Evolutionary conservation across 2,329 filamentous ascomycete genomes (phyloP), one percentile per base, ranked within the genome.

Genomic region (Aspergillus pseudoterreus): DNA sequence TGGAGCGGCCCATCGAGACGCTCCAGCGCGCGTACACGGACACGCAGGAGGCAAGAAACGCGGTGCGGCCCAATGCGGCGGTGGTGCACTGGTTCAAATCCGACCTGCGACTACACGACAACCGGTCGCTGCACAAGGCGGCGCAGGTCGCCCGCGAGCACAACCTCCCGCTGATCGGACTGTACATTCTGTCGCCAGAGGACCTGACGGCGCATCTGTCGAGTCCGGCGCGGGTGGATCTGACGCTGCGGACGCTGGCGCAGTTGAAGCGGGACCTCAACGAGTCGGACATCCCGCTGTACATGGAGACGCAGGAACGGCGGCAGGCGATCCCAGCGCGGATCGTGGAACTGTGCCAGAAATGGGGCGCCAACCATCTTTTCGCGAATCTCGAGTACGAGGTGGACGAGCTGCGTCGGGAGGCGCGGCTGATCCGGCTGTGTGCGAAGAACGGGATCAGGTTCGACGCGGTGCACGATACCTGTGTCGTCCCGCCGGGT

Each of bases 1-100:
- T 95, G 4, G 80, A 85, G 4, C 83, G 87, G 0, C 92, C 91
- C 0, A 87, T 95, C 17, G 83, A 91, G 60, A 69, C 81, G 0
- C 77, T 96, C 2, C 67, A 83, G 5, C 67, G 74, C 1, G 83
- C 85, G 0, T 75, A 91, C 4, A 66, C 77, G 21, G 80, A 84
- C 2, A 94, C 90, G 0, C 71, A 76, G 2, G 61, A 71, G 0
- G 67, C 71, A 33, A 79, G 88, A 8, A 73, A 77, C 24, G 69
- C 73, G 1, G 78, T 87, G 11, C 55, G 72, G 1, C 73, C 78
- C 0, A 81, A 81, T 27, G 74, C 82, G 22, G 82, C 85, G 0
- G 86, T 95, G 0, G 82, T 95, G 0, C 89, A 95, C 71, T 96
- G 91, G 91, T 96, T 92, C 76, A 95, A 94, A 71, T 84, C 82